A percentile compares a stretch with the other conserved stretches of the same genome.
Conservation (phyloP, 78 protist genomes). For the Dictyostelium brefeldianum region DNA sequence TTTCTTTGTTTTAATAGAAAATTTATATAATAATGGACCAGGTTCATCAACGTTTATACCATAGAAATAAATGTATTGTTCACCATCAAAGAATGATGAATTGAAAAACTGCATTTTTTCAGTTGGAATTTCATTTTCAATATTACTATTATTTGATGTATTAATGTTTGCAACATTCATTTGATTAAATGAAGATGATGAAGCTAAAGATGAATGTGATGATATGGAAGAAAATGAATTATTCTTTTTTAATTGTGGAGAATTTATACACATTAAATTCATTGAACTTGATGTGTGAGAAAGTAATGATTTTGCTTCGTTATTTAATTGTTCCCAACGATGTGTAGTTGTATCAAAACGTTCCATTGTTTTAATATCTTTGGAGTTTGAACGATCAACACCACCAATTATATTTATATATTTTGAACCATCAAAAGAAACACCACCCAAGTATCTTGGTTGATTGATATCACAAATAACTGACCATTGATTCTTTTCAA, state of each 20-base stretch:
- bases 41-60: constrained; percentile 62
- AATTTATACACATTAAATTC: neutral
- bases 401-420: constrained; percentile 63
- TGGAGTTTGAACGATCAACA: constrained; percentile 28
- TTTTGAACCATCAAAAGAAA: constrained; percentile 36
- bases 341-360: constrained; percentile 33
- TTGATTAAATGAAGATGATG: neutral
- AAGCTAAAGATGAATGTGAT: neutral
- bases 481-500: constrained; percentile 50
- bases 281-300: neutral
- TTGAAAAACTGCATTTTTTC: constrained; percentile 50
- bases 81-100: constrained; percentile 53
- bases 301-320: neutral
- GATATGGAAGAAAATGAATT: neutral
- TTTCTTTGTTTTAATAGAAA: constrained; percentile 35
- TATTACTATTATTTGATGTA: neutral
- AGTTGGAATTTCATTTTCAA: neutral
- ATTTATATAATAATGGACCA: constrained; percentile 45
- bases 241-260: neutral
- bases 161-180: neutral
- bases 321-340: constrained; percentile 18
- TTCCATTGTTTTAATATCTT: constrained; percentile 33
- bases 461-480: neutral
- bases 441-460: constrained; percentile 67
- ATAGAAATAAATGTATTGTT: constrained; percentile 33